Evolutionary conservation across 2,329 filamentous ascomycete genomes (phyloP), one percentile per base, ranked within the genome.

Genomic region (Aspergillus ustus): DNA sequence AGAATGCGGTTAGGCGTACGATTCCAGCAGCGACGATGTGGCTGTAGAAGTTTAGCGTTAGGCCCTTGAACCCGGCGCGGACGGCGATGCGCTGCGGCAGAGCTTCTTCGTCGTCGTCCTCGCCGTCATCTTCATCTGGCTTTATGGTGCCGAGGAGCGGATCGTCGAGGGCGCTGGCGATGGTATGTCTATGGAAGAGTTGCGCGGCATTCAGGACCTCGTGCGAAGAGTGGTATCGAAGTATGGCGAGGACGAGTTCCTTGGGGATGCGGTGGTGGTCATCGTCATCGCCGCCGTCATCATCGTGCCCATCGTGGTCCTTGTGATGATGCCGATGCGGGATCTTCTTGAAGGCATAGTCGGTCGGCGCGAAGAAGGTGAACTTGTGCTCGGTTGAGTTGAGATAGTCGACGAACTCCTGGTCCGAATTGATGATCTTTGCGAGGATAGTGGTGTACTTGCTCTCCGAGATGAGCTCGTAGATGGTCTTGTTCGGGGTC

Each of bases 311-410:
- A 25, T 40, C 34, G 34, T 56, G 29, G 17, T 57, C 22, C 11
- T 57, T 53, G 19, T 61, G 20, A 15, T 54, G 82, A 77, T 56
- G 77, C 62, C 85, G 77, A 63, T 84, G 76, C 20, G 60, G 66
- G 55, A 87, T 82, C 77, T 84, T 86, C 61, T 89, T 86, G 69
- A 97, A 94, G 0, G 92, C 92, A 53, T 83, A 80, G 73, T 97
- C 87, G 1, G 86, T 87, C 0, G 93, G 93, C 2, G 91, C 90
- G 70, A 97, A 96, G 54, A 95, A 77, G 0, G 93, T 97, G 71
- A 89, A 87, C 75, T 94, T 93, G 22, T 85, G 81, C 40, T 85
- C 78, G 1, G 91, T 94, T 70, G 85, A 85, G 78, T 96, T 95
- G 29, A 97, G 84, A 3, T 88, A 75, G 57, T 89, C 76, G 40